Evolutionary conservation across 2,329 filamentous ascomycete genomes (phyloP), one percentile per base, ranked within the genome.

Genomic region (Colletotrichum karsti): DNA sequence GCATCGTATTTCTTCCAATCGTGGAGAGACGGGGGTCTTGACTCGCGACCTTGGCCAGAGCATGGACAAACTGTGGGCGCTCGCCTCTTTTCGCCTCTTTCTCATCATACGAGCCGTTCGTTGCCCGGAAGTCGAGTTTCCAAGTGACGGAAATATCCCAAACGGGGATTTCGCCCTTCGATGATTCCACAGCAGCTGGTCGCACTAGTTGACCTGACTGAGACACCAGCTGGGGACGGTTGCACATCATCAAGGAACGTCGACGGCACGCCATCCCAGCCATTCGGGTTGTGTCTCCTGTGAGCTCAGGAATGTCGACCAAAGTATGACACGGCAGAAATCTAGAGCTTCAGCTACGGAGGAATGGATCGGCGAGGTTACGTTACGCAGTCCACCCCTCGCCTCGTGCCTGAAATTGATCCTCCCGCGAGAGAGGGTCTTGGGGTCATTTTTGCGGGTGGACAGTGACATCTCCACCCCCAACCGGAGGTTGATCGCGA

Each of bases 1-100:
- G 42, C 39, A 68, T 59, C 37, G 30, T 55, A 46, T 48, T 56
- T 13, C 51, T 59, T 68, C 44, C 24, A 46, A 65, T 64, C 54
- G 65, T 65, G 53, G 61, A 58, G 65, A 65, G 53, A 48, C 60
- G 24, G 61, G 61, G 65, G 51, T 68, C 46, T 65, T 65, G 60
- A 68, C 60, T 68, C 41, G 57, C 44, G 20, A n/a, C 35, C 61
- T 30, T 30, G 37, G 26, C 30, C 35, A 28, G 37, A 63, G 28
- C 26, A 56, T 53, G 35, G 53, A 13, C 26, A 48, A 44, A 18
- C 35, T 22, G 37, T 30, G 46, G 35, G 10, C 35, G 37, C 39
- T 57, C 24, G 28, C 46, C 33, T 37, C 18, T 67, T 63, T 46
- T 15, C 33, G 33, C 12, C 33, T 35, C 33, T 35, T 35, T 35